Evolutionary conservation across 2,329 filamentous ascomycete genomes (phyloP).

Genomic region (Hypoxylon sp.): DNA sequence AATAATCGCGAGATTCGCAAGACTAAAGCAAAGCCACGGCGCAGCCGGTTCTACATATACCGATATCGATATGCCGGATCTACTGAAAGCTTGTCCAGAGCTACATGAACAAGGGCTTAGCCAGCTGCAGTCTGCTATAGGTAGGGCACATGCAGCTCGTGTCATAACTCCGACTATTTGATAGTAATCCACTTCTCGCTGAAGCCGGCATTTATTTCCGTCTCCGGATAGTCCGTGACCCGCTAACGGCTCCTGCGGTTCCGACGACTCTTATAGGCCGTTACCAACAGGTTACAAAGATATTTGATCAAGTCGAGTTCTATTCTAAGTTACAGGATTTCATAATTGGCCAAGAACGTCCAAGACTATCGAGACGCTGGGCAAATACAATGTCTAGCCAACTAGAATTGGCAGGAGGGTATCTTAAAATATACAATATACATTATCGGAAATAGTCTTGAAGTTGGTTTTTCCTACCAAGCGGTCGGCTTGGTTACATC

Average conservation of each 20-base stretch:
- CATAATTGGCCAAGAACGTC: not conserved
- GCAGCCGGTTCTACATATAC: slow-evolving; percentile 14
- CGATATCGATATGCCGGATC: slow-evolving; percentile 8
- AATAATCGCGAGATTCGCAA: slow-evolving; percentile 15
- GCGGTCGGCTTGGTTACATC: slow-evolving; percentile 30
- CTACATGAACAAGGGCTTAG: not conserved
- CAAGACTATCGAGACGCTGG: slow-evolving; percentile 7
- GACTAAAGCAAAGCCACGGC: slow-evolving; percentile 23
- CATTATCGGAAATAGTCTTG: slow-evolving; percentile 9
- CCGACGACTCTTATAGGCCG: not conserved
- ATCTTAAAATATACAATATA: slow-evolving; percentile 28
- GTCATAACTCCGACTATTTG: not conserved
- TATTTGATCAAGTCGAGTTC: not conserved
- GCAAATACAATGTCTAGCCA: not conserved
- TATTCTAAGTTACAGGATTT: slow-evolving; percentile 3
- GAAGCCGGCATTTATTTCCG: slow-evolving; percentile 27
- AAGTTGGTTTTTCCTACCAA: slow-evolving; percentile 3
- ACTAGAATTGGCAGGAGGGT: slow-evolving; percentile 18
- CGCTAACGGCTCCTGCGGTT: slow-evolving; percentile 3
- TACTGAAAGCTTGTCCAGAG: not conserved
- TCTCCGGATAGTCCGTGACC: slow-evolving; percentile 8
- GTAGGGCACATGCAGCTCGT: not conserved
- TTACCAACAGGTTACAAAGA: not conserved
- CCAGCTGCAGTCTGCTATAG: not conserved
- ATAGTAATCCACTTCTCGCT: slow-evolving; percentile 13